Conservation (phyloP, 768 basidiomycete genomes). For the Lepiota venenata region DNA sequence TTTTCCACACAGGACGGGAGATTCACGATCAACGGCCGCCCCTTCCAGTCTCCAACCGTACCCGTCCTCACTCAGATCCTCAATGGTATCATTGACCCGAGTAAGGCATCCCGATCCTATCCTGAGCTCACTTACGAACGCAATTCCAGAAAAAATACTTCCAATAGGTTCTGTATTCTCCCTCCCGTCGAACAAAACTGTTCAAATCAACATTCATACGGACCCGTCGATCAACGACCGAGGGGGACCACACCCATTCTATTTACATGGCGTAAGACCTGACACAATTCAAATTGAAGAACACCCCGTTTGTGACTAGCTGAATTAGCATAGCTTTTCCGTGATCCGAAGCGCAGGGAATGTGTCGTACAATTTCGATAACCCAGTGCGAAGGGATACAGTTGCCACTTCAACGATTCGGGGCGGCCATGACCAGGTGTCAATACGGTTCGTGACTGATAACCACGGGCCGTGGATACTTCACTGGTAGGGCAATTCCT, state of each 20-base stretch:
- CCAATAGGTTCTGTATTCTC: constrained; percentile 36
- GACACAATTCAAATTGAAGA: no score
- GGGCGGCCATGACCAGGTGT: constrained; percentile 36
- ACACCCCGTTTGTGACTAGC: neutral
- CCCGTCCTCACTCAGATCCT: constrained; percentile 48
- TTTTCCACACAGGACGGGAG: neutral
- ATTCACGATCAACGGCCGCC: constrained; percentile 7
- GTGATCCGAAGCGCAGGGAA: constrained; percentile 40
- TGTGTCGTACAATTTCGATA: constrained; percentile 35
- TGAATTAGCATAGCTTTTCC: constrained; percentile 26
- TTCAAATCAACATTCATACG: constrained; percentile 42
- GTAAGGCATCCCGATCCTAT: no score
- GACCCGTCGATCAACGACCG: neutral
- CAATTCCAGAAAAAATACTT: constrained; percentile 31
- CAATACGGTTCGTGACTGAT: constrained; percentile 60
- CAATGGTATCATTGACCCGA: constrained; percentile 25
- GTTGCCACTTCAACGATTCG: constrained; percentile 29
- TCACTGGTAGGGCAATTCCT: constrained; percentile 24
- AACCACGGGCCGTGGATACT: constrained; percentile 62
- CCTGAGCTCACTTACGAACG: constrained; percentile 9
- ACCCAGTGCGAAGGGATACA: constrained; percentile 57
- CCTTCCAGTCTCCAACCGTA: constrained; percentile 24
- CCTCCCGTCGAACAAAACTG: constrained; percentile 40
- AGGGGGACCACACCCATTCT: constrained; percentile 37
- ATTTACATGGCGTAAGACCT: constrained; percentile 39